A percentile compares a stretch with the other conserved stretches of the same genome.
Conservation (phyloP, 345 rosid species). For the Citrus mangshanensis region DNA sequence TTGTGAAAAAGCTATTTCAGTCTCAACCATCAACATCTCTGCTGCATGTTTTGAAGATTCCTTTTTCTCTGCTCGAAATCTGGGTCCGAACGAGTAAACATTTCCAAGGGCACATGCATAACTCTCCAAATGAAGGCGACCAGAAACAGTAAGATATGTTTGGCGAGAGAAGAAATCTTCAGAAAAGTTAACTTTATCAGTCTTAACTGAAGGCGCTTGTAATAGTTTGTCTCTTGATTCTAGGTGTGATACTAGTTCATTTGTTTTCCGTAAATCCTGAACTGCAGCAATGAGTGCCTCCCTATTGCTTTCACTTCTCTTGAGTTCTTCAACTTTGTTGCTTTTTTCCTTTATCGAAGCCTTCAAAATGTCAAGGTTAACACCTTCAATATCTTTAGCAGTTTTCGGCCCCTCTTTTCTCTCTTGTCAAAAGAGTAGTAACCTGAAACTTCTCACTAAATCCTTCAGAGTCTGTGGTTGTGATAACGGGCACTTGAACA, state of each 20-base stretch:
- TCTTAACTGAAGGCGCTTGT: conserved; percentile 26
- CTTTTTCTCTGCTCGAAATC: conserved; percentile 61
- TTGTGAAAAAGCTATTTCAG: conserved; percentile 75
- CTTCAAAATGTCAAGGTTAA: conserved; percentile 52
- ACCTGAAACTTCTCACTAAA: conserved; percentile 58
- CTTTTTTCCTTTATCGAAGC: conserved; percentile 66
- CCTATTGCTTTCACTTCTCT: conserved; percentile 74
- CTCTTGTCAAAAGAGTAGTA: conserved; percentile 40
- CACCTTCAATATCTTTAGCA: conserved; percentile 27
- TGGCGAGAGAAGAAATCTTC: conserved; percentile 60
- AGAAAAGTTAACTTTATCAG: conserved; percentile 30
- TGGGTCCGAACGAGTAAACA: conserved; percentile 84
- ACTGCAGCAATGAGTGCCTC: conserved; percentile 69
- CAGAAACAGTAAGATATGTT: conserved; percentile 62
- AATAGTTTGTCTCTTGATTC: conserved; percentile 54
- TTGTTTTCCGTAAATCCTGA: conserved; percentile 67
- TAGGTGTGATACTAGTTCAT: conserved; percentile 59
- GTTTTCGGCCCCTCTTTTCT: conserved; percentile 30
- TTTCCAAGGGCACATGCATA: conserved; percentile 88
- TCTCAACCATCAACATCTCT: conserved; percentile 85
- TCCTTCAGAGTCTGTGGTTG: conserved; percentile 61
- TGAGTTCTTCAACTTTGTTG: conserved; percentile 59
- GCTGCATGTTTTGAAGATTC: conserved; percentile 49
- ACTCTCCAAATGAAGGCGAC: conserved; percentile 85
- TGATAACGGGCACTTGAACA: conserved; percentile 80